Evolutionary conservation across 73 alveolate genomes (phyloP).

Genomic region (Tetrahymena elliotti): DNA sequence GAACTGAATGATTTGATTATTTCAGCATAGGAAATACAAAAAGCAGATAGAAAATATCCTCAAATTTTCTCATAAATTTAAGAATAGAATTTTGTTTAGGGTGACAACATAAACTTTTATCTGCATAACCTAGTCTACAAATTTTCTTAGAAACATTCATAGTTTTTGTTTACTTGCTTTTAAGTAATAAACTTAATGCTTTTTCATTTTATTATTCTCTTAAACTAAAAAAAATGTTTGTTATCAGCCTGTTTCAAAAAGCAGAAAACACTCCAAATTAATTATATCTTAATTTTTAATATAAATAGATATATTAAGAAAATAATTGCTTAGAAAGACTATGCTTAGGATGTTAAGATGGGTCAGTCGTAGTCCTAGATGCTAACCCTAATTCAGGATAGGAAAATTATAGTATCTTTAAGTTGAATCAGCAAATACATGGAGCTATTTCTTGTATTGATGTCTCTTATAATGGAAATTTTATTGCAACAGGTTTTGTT

Average conservation of each 20-base stretch:
- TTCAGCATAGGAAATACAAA: neutral
- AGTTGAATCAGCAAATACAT: neutral
- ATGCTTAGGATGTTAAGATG: neutral
- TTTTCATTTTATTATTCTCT: too few species aligned
- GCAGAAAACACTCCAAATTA: neutral
- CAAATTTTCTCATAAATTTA: neutral
- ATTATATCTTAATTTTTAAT: neutral
- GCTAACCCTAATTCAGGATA: neutral
- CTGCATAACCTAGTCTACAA: neutral
- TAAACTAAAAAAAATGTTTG: too few species aligned
- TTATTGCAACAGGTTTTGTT: neutral
- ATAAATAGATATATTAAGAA: neutral
- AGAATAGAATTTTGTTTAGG: neutral
- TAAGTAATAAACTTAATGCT: neutral
- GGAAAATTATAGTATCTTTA: neutral
- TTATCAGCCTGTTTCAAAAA: too few species aligned
- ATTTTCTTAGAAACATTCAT: neutral
- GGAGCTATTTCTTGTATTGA: neutral
- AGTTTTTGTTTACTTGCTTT: neutral
- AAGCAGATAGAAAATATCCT: neutral
- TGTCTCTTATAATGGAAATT: neutral
- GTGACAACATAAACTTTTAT: neutral
- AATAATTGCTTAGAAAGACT: neutral
- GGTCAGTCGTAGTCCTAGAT: neutral
- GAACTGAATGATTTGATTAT: neutral